Evolutionary conservation across 108 stramenopile genomes (phyloP).

Genomic region (Cyclotella cryptica): DNA sequence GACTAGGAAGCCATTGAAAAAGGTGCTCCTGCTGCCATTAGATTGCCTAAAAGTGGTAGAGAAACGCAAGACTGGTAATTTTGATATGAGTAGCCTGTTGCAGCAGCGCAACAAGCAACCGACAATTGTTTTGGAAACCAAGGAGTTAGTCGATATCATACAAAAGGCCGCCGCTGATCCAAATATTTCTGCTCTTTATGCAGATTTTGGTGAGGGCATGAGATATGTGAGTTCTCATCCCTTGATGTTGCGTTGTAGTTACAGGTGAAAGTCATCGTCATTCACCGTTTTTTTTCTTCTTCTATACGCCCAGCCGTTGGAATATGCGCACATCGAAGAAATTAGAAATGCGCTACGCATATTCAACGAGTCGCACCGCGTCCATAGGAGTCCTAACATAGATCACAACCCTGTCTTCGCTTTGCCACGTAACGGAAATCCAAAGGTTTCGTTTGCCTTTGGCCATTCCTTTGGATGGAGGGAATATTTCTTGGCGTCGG

Average conservation of each 20-base stretch:
- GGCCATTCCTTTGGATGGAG: conserved; percentile 65
- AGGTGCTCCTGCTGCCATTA: conserved; percentile 70
- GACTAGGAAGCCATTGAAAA: conserved; percentile 38
- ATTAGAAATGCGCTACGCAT: conserved; percentile 74
- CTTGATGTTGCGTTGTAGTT: not conserved
- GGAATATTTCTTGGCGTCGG: conserved; percentile 74
- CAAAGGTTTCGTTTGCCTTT: conserved; percentile 42
- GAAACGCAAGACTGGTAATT: not conserved
- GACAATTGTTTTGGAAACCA: conserved; percentile 34
- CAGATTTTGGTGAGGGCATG: conserved; percentile 70
- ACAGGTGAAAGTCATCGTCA: not conserved
- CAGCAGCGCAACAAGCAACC: conserved; percentile 11
- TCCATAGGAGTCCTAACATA: conserved; percentile 63
- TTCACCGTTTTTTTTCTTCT: not conserved
- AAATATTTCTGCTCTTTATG: conserved; percentile 68
- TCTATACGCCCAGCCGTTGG: conserved; percentile 32
- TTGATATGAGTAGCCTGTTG: conserved; percentile 2
- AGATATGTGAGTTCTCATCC: conserved; percentile 8
- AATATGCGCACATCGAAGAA: conserved; percentile 80
- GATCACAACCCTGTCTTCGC: conserved; percentile 59
- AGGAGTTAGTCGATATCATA: conserved; percentile 67
- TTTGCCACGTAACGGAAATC: conserved; percentile 48
- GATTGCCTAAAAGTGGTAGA: conserved; percentile 72
- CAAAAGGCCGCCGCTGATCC: conserved; percentile 76
- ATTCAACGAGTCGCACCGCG: conserved; percentile 76